These are phyloP conservation scores for Pythium pectinolyticum DNA, from an alignment of 352 stramenopile genomes.

Conservation along the genomic window DNA sequence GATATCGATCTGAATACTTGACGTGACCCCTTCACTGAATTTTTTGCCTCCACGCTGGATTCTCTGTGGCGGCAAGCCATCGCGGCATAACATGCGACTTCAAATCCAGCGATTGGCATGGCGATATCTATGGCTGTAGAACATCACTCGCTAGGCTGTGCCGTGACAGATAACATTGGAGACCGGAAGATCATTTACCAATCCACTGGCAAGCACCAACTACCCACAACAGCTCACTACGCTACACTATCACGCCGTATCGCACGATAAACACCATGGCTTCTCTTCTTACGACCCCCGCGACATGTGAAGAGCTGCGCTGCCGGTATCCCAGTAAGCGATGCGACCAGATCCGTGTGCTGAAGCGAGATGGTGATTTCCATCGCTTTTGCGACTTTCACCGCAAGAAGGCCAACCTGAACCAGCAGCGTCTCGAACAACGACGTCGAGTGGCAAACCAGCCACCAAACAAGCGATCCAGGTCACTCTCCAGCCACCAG, in stretches of 20 bases:
- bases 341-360: constrained; percentile 28
- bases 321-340: constrained; percentile 29
- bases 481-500: background rate
- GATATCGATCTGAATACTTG: no score
- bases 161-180: no score
- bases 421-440: constrained; percentile 61
- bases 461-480: constrained; percentile 14
- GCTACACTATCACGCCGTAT: background rate
- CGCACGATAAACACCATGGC: background rate
- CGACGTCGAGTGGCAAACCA: constrained; percentile 29
- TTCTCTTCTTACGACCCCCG: background rate
- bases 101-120: no score
- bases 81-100: no score
- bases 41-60: no score
- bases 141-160: no score
- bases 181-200: background rate
- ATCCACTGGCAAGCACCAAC: no score
- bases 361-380: constrained; percentile 38
- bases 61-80: no score
- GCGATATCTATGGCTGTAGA: no score
- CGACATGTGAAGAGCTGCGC: constrained; percentile 18
- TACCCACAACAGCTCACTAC: background rate
- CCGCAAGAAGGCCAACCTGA: constrained; percentile 43
- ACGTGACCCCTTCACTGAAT: no score
- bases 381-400: constrained; percentile 42